Evolutionary conservation across 202 grass and related monocot species (phyloP).

Genomic region (Carex arenaria): DNA sequence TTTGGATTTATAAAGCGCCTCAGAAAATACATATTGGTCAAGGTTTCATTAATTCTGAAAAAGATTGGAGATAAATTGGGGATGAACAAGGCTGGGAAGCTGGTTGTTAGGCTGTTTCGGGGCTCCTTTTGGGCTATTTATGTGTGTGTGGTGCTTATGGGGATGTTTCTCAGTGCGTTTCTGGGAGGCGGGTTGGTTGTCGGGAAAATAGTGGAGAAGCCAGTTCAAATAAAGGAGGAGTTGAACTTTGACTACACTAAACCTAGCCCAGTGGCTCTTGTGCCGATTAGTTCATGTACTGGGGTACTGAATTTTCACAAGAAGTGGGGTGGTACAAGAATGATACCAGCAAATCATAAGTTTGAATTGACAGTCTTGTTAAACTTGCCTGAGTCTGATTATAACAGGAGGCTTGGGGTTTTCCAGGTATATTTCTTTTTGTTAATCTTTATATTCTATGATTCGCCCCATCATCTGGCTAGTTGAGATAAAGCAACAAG

Average conservation of each 20-base stretch:
- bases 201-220: conserved; percentile 48
- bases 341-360: conserved; percentile 62
- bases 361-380: conserved; percentile 54
- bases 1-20: conserved; percentile 34
- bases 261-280: conserved; percentile 52
- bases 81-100: conserved; percentile 21
- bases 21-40: conserved; percentile 14
- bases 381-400: conserved; percentile 82
- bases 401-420: conserved; percentile 75
- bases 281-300: conserved; percentile 30
- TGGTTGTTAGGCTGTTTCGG: conserved; percentile 42
- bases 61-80: conserved; percentile 37
- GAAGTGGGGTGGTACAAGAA: conserved; percentile 14
- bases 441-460: conserved; percentile 11
- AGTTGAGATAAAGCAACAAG: background rate
- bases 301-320: conserved; percentile 1
- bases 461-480: background rate
- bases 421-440: conserved; percentile 60
- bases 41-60: conserved; percentile 18
- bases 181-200: conserved; percentile 52
- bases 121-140: conserved; percentile 75
- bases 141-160: conserved; percentile 48
- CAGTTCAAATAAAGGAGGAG: conserved; percentile 53
- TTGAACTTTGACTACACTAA: conserved; percentile 94
- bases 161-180: conserved; percentile 57